Base-by-base conservation (phyloP, 495 filamentous ascomycete species). In the Aspergillus ellipticus region DNA sequence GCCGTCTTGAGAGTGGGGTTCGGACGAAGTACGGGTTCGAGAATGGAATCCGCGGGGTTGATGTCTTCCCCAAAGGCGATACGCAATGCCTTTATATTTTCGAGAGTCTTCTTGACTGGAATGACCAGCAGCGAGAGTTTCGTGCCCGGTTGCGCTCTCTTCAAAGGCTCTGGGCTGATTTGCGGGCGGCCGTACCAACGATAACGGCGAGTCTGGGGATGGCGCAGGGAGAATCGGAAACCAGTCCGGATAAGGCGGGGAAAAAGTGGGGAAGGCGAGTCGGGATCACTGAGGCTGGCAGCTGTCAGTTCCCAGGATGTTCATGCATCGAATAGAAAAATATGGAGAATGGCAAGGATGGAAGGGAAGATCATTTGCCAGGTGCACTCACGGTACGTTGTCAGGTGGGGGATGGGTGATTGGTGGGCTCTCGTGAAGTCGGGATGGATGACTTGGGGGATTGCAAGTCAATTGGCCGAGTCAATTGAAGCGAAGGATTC, bases 251-350 rank as follows among this genome's bases (percentile, higher is more conserved):
- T 9, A 33, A 60, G 51, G 59, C 48, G 58, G 67, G 63, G 58
- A 67, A 62, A 28, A 70, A 65, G 65, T 70, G 67, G 67, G 61
- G 64, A 51, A 57, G 33, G 43, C 20, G 4, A 7, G 24, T 3
- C 3, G 24, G 37, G 39, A 33, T 56, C 37, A 5, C 49, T 45
- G 48, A 41, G 43, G 49, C 61, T 53, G 46, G 42, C 31, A 21
- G 55, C 28, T 37, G 50, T 55, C 53, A 55, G 37, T 53, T 19
- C 21, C 24, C 24, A 28, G 24, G 49, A 42, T 33, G 49, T 45
- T 56, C 47, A 28, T 42, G 54, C 54, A 42, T 33, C 37, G n/a
- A n/a, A n/a, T n/a, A n/a, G 11, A 15, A n/a, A 51, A 51, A 39
- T 20, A 5, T 37, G 28, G 42, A 48, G 41, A 17, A 19, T 42